Evolutionary conservation across 208 protist species (phyloP).

Genomic region (Porcisia deanei): DNA sequence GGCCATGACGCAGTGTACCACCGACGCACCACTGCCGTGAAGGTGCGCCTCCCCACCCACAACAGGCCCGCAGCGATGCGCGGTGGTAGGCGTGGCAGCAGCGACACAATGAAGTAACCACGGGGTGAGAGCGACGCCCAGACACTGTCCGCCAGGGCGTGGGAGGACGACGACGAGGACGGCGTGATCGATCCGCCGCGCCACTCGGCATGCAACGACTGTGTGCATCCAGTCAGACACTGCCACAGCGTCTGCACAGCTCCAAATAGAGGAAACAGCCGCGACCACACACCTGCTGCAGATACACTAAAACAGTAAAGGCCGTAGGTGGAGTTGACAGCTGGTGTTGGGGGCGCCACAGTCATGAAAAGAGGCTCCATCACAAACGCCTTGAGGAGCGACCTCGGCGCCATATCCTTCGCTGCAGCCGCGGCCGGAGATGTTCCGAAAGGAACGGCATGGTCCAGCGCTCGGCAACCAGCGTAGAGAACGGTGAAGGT

Average conservation of each 20-base stretch:
- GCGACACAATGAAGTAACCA: slow-evolving; percentile 27
- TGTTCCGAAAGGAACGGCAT: slow-evolving; percentile 2
- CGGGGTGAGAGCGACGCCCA: slow-evolving; percentile 32
- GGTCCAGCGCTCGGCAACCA: slow-evolving; percentile 17
- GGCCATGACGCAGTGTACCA: slow-evolving; percentile 12
- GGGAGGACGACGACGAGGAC: not conserved
- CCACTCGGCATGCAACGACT: slow-evolving; percentile 27
- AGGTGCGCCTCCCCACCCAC: not conserved
- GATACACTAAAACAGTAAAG: slow-evolving; percentile 38
- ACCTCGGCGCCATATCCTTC: not conserved
- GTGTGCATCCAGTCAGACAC: slow-evolving; percentile 1
- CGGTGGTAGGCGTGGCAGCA: slow-evolving; percentile 23
- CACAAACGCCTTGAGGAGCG: not conserved
- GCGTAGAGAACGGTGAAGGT: slow-evolving; percentile 13
- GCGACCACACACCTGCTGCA: slow-evolving; percentile 22
- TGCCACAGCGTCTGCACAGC: slow-evolving; percentile 19
- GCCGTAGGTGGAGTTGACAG: slow-evolving; percentile 19
- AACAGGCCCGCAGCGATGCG: slow-evolving; percentile 3
- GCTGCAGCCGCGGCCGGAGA: not conserved
- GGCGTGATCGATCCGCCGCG: slow-evolving; percentile 1
- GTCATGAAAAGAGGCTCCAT: slow-evolving; percentile 15
- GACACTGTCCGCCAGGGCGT: slow-evolving; percentile 29
- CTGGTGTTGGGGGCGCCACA: slow-evolving; percentile 8
- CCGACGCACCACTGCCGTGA: slow-evolving; percentile 9
- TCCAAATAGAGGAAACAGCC: slow-evolving; percentile 16